A percentile compares a stretch with the other conserved stretches of the same genome.
Evolutionary conservation across 2,329 filamentous ascomycete species (phyloP).

Genomic region (Penicillium janthinellum): DNA sequence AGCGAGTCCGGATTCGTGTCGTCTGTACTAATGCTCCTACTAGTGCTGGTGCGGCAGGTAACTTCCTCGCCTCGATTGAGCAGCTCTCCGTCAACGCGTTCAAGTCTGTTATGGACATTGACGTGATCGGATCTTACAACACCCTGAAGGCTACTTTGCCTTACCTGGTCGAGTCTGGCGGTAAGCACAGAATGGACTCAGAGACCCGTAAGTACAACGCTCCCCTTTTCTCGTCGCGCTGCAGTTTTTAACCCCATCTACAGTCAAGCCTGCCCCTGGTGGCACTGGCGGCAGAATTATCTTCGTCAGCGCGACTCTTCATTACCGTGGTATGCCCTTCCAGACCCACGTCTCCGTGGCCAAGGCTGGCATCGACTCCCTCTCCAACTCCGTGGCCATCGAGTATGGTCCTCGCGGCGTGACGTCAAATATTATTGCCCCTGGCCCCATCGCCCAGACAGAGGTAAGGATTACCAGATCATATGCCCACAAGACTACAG

Average conservation of each 20-base stretch:
- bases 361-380: conserved; percentile 86
- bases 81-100: conserved; percentile 86
- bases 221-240: background rate
- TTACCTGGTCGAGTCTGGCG: conserved; percentile 74
- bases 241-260: conserved; percentile 10
- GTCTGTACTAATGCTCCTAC: conserved; percentile 15
- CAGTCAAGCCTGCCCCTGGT: conserved; percentile 42
- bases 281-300: conserved; percentile 80
- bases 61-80: conserved; percentile 85
- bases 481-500: no score
- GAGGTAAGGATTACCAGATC: conserved; percentile 52
- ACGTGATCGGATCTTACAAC: conserved; percentile 91
- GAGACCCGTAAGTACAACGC: conserved; percentile 47
- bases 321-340: conserved; percentile 82
- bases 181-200: conserved; percentile 61
- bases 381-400: conserved; percentile 76
- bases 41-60: conserved; percentile 90
- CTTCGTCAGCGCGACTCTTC: conserved; percentile 86
- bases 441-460: conserved; percentile 81
- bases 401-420: conserved; percentile 89
- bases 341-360: conserved; percentile 90
- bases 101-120: conserved; percentile 94
- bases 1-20: background rate
- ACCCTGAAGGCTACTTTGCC: conserved; percentile 90
- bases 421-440: conserved; percentile 84